Percentiles rank a stretch among this genome's conserved stretches.
Conservation (phyloP, 768 basidiomycete genomes). For the Naematelia encephala region DNA sequence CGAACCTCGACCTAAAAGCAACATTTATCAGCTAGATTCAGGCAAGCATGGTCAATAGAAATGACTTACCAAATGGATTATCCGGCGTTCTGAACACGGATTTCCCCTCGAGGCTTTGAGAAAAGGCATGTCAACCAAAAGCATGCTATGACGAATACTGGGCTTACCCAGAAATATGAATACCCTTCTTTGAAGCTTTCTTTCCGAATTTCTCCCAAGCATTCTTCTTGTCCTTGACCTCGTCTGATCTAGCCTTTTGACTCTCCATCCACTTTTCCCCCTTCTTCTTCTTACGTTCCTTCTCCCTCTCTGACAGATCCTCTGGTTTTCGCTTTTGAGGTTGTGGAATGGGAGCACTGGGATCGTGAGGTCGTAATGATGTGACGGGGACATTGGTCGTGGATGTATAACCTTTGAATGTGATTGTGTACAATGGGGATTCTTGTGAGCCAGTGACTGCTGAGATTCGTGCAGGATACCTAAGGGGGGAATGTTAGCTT, state of each 20-base stretch:
- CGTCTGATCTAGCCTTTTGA: constrained; percentile 47
- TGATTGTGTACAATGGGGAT: constrained; percentile 47
- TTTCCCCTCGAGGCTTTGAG: constrained; percentile 44
- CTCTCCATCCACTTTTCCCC: constrained; percentile 51
- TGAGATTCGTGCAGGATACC: constrained; percentile 50
- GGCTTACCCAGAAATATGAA: constrained; percentile 47
- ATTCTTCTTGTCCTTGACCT: constrained; percentile 50
- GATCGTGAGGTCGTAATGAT: constrained; percentile 42
- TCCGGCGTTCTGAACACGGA: constrained; percentile 50
- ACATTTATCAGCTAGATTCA: not conserved
- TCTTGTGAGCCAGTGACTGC: constrained; percentile 47
- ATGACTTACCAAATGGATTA: constrained; percentile 41
- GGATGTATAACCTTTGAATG: constrained; percentile 49
- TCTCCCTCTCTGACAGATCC: constrained; percentile 47
- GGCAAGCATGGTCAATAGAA: not conserved
- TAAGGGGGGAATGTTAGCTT: constrained; percentile 11
- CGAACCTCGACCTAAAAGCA: constrained; percentile 18
- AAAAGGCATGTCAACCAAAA: no score
- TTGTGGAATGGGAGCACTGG: constrained; percentile 32
- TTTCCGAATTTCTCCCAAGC: constrained; percentile 52
- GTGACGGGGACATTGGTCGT: constrained; percentile 49
- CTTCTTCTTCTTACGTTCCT: constrained; percentile 52
- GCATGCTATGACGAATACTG: no score
- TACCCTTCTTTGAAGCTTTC: constrained; percentile 52
- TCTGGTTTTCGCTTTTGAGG: constrained; percentile 42